Percentiles rank a stretch among this genome's conserved stretches.
Evolutionary conservation across 2,329 filamentous ascomycete genomes (phyloP).

Genomic region (Phialophora expanda): DNA sequence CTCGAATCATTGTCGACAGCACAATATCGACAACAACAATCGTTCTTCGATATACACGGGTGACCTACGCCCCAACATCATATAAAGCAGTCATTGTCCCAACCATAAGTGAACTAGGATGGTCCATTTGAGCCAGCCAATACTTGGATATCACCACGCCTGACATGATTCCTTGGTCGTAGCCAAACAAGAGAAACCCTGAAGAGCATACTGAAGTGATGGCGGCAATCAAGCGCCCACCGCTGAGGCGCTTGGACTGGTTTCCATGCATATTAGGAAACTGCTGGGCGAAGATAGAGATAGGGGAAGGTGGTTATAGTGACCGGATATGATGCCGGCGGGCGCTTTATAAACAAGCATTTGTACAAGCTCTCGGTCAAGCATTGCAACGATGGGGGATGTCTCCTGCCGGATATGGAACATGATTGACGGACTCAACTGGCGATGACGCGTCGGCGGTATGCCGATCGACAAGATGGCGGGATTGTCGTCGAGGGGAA

Average conservation of each 20-base stretch:
- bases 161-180: constrained; percentile 66
- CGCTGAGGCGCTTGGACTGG: constrained; percentile 4
- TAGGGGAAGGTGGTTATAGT: neutral
- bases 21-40: too few relatives aligned
- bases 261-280: neutral
- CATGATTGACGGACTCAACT: constrained; percentile 3
- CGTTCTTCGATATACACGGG: neutral
- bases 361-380: constrained; percentile 12
- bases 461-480: neutral
- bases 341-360: constrained; percentile 4
- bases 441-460: constrained; percentile 10
- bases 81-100: constrained; percentile 47
- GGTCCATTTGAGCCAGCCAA: constrained; percentile 61
- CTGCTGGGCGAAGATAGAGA: neutral
- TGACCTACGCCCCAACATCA: constrained; percentile 51
- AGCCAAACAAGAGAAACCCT: constrained; percentile 35
- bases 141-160: constrained; percentile 71
- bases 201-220: constrained; percentile 27
- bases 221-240: constrained; percentile 14
- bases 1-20: neutral
- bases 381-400: constrained; percentile 5
- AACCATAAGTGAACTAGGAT: constrained; percentile 45
- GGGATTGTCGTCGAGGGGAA: neutral
- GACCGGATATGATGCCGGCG: neutral
- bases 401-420: constrained; percentile 9